These are phyloP conservation scores for Chytriomyces sp. DNA, from an alignment of 192 early-diverging fungal species.

Conservation along the genomic window DNA sequence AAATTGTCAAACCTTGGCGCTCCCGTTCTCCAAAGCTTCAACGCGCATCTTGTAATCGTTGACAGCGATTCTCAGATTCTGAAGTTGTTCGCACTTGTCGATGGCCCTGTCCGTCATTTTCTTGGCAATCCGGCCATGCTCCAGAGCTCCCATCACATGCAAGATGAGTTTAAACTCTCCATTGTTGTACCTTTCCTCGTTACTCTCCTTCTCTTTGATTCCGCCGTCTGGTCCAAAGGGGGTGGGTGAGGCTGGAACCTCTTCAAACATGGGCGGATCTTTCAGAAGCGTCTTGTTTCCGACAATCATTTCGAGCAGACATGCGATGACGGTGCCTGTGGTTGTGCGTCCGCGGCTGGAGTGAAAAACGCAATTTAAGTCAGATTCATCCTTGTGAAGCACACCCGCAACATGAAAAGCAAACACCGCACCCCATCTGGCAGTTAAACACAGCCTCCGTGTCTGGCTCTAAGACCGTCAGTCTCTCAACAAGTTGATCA, in stretches of 20 bases:
- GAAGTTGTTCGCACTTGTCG: conserved; percentile 70
- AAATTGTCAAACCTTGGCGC: conserved; percentile 19
- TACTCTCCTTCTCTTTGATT: conserved; percentile 32
- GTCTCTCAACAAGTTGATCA: conserved; percentile 59
- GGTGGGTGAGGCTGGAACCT: conserved; percentile 6
- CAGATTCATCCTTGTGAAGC: too few species aligned
- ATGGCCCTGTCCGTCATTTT: conserved; percentile 62
- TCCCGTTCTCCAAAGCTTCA: conserved; percentile 45
- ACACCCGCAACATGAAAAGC: too few species aligned
- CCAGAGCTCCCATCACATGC: conserved; percentile 63
- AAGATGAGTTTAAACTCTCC: conserved; percentile 67
- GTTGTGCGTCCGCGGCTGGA: conserved; percentile 64
- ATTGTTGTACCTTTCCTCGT: conserved; percentile 41
- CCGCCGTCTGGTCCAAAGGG: conserved; percentile 8
- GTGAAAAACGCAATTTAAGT: too few species aligned
- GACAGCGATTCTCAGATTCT: conserved; percentile 65
- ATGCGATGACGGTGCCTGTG: conserved; percentile 63
- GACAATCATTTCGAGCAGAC: conserved; percentile 61
- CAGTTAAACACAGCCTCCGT: conserved; percentile 67
- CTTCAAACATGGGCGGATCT: conserved; percentile 2
- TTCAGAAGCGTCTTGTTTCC: conserved; percentile 39
- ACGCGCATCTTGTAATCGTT: conserved; percentile 64
- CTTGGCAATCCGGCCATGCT: conserved; percentile 67
- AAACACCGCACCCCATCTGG: conserved; percentile 76
- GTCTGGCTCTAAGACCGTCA: conserved; percentile 38